These are phyloP conservation scores for Pulicaria dysenterica DNA, from an alignment of 129 eudicot genomes.

Conservation along the genomic window DNA sequence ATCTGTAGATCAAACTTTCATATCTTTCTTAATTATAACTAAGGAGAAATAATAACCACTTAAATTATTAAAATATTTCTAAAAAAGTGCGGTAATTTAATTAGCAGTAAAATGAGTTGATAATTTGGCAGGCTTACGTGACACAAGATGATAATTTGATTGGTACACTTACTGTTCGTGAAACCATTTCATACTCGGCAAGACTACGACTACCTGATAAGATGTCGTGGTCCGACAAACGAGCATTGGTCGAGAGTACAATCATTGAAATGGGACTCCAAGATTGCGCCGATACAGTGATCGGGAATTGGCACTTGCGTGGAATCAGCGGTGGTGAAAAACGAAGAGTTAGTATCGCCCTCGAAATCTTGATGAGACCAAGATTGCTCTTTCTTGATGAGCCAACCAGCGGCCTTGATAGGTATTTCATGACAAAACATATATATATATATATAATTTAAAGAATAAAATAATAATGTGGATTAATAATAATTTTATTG, in stretches of 20 bases:
- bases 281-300: slow-evolving; percentile 95
- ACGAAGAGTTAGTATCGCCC: slow-evolving; percentile 90
- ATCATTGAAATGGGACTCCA: slow-evolving; percentile 98
- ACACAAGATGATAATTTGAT: slow-evolving; percentile 97
- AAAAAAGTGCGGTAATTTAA: too few species aligned
- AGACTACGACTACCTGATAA: slow-evolving; percentile 78
- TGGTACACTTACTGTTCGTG: slow-evolving; percentile 98
- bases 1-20: too few species aligned
- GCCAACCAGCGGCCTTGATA: slow-evolving; percentile 97
- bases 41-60: too few species aligned
- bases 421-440: slow-evolving; percentile 35
- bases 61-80: too few species aligned
- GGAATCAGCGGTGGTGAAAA: slow-evolving; percentile 97
- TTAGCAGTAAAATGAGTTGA: too few species aligned
- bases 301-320: slow-evolving; percentile 97
- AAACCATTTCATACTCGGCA: slow-evolving; percentile 91
- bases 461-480: too few species aligned
- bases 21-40: too few species aligned
- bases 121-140: slow-evolving; percentile 75
- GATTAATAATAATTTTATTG: too few species aligned
- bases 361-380: slow-evolving; percentile 94
- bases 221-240: slow-evolving; percentile 81
- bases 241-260: slow-evolving; percentile 85
- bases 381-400: slow-evolving; percentile 93
- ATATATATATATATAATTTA: too few species aligned